Evolutionary conservation across 176 grass and related monocot species (phyloP).

Genomic region (Ensete glaucum): DNA sequence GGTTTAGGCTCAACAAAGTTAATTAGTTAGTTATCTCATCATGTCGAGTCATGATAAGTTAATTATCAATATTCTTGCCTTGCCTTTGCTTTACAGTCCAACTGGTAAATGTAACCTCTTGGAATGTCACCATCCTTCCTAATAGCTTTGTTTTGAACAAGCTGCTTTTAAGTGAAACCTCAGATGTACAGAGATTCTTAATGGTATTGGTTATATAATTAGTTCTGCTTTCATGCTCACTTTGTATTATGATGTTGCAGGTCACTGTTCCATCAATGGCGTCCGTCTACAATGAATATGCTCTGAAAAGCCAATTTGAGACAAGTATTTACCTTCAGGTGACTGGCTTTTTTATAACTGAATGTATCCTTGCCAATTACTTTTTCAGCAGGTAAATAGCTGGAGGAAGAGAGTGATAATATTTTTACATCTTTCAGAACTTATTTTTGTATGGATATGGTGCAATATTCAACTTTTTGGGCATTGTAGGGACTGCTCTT

Average conservation of each 20-base stretch:
- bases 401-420: constrained; percentile 9
- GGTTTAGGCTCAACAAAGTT: too few species aligned
- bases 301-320: constrained; percentile 95
- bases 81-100: too few species aligned
- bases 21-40: too few species aligned
- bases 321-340: constrained; percentile 99
- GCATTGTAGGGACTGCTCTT: constrained; percentile 72
- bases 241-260: constrained; percentile 35
- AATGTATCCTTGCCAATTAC: background rate
- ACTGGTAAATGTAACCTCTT: background rate
- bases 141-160: background rate
- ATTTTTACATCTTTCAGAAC: constrained; percentile 49
- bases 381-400: constrained; percentile 3
- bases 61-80: too few species aligned
- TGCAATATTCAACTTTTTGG: constrained; percentile 97
- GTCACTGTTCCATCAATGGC: constrained; percentile 91
- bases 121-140: background rate
- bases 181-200: background rate
- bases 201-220: background rate
- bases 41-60: too few species aligned
- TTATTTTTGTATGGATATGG: constrained; percentile 99
- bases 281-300: constrained; percentile 96
- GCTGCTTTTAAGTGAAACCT: background rate
- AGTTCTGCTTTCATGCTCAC: background rate
- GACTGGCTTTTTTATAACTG: background rate